Evolutionary conservation across 2,329 filamentous ascomycete species (phyloP).

Genomic region (Botryotinia globosa): DNA sequence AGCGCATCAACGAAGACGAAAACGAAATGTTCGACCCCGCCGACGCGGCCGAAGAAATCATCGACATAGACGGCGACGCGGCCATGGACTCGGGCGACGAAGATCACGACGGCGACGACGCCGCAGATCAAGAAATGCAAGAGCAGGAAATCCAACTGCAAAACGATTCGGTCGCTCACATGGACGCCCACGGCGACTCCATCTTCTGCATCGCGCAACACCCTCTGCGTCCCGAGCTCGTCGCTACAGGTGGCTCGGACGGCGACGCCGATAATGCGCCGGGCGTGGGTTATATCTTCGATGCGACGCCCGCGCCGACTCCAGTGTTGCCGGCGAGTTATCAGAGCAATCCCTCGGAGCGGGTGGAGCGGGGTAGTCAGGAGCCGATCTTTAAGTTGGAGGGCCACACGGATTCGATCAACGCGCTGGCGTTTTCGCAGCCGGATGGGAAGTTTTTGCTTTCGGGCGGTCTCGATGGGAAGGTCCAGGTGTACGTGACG

Average conservation of each 20-base stretch:
- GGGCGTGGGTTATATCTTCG: constrained; percentile 83
- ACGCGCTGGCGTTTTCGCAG: constrained; percentile 78
- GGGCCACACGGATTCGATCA: constrained; percentile 91
- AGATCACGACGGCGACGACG: constrained; percentile 50
- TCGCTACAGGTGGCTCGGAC: constrained; percentile 80
- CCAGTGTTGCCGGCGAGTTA: constrained; percentile 77
- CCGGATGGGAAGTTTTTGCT: constrained; percentile 80
- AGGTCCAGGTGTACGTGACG: constrained; percentile 60
- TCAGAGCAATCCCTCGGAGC: constrained; percentile 61
- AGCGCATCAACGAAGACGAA: constrained; percentile 45
- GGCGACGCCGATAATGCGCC: constrained; percentile 57
- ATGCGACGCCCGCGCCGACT: constrained; percentile 61
- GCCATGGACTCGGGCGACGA: constrained; percentile 73
- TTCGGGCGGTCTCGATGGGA: constrained; percentile 86
- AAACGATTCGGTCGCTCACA: constrained; percentile 92
- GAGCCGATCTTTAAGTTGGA: constrained; percentile 70
- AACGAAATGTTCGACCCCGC: constrained; percentile 72
- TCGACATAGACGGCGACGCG: constrained; percentile 62
- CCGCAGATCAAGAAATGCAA: constrained; percentile 53
- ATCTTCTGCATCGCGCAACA: constrained; percentile 96
- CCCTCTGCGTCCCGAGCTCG: constrained; percentile 70
- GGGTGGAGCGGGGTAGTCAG: constrained; percentile 58
- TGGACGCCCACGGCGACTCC: constrained; percentile 84
- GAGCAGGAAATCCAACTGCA: constrained; percentile 72
- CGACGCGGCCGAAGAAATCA: constrained; percentile 75